Percentiles rank a stretch among this genome's conserved stretches.
These are phyloP conservation scores for Phytophthora vignae DNA, from an alignment of 352 stramenopile species.

Conservation along the genomic window DNA sequence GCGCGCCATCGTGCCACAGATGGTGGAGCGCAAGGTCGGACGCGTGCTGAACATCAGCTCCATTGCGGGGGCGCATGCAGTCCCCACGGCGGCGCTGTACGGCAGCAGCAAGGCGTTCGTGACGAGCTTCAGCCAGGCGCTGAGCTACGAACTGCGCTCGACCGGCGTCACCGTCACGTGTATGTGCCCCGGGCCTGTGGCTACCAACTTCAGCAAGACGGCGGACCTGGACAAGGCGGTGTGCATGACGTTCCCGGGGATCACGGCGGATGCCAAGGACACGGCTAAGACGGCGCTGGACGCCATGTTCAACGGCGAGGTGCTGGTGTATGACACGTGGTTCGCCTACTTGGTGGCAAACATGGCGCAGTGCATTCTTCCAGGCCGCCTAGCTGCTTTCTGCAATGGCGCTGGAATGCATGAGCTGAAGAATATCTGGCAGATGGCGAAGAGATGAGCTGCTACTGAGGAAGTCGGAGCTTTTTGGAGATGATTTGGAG, in stretches of 20 bases:
- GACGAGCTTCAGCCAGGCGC: slow-evolving; percentile 74
- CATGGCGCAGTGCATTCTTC: slow-evolving; percentile 37
- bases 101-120: slow-evolving; percentile 82
- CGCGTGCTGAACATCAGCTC: slow-evolving; percentile 88
- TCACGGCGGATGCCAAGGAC: slow-evolving; percentile 58
- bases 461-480: too few relatives aligned
- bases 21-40: slow-evolving; percentile 71
- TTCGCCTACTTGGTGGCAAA: slow-evolving; percentile 47
- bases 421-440: slow-evolving; percentile 45
- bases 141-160: slow-evolving; percentile 83
- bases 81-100: slow-evolving; percentile 81
- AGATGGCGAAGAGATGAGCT: slow-evolving; percentile 50
- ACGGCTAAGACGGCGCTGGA: slow-evolving; percentile 58
- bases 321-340: slow-evolving; percentile 63
- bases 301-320: slow-evolving; percentile 68
- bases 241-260: slow-evolving; percentile 48
- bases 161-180: slow-evolving; percentile 85
- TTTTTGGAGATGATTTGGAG: background rate
- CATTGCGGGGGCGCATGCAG: slow-evolving; percentile 50
- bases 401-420: slow-evolving; percentile 42
- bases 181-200: slow-evolving; percentile 69
- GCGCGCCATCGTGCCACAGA: slow-evolving; percentile 70
- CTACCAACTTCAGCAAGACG: slow-evolving; percentile 76
- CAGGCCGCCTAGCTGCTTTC: slow-evolving; percentile 37
- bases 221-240: slow-evolving; percentile 45